Conservation (phyloP, 768 basidiomycete genomes). For the Mycena latifolia region DNA sequence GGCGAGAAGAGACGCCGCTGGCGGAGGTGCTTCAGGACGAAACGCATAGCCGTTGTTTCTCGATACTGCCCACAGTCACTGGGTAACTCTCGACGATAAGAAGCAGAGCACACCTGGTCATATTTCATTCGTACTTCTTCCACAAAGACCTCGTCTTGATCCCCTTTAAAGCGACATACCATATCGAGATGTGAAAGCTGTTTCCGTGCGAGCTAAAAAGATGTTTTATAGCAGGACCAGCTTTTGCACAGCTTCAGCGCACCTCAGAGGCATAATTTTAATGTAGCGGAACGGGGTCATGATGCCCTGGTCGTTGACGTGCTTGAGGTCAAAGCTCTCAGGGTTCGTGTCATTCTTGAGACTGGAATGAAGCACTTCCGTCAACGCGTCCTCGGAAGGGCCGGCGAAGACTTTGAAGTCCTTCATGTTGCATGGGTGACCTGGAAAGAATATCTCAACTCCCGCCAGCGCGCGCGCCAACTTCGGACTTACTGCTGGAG, state of each 20-base stretch:
- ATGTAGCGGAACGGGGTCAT: conserved; percentile 75
- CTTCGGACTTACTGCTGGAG: conserved; percentile 55
- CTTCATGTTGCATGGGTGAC: conserved; percentile 88
- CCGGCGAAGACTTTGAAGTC: conserved; percentile 84
- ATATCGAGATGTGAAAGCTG: conserved; percentile 85
- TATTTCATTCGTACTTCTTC: conserved; percentile 64
- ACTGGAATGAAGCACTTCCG: conserved; percentile 70
- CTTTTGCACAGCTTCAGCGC: conserved; percentile 40
- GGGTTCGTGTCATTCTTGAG: conserved; percentile 75
- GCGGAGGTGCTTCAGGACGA: conserved; percentile 82
- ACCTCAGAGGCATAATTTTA: conserved; percentile 84
- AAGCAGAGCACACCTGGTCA: conserved; percentile 67
- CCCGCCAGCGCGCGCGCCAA: neutral
- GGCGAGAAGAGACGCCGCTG: conserved; percentile 79
- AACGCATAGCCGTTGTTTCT: conserved; percentile 73
- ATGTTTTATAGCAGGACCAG: neutral
- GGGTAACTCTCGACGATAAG: conserved; percentile 9
- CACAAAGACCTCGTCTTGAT: conserved; percentile 69
- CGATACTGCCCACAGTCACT: conserved; percentile 60
- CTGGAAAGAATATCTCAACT: conserved; percentile 50
- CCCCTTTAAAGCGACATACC: conserved; percentile 77
- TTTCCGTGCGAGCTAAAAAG: conserved; percentile 73
- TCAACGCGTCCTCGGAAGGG: conserved; percentile 72
- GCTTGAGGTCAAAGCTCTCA: conserved; percentile 73
- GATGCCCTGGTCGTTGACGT: conserved; percentile 68